phyloP scores from a whole-genome alignment of 1,284 basidiomycete genomes.

The Inonotus obliquus region DNA sequence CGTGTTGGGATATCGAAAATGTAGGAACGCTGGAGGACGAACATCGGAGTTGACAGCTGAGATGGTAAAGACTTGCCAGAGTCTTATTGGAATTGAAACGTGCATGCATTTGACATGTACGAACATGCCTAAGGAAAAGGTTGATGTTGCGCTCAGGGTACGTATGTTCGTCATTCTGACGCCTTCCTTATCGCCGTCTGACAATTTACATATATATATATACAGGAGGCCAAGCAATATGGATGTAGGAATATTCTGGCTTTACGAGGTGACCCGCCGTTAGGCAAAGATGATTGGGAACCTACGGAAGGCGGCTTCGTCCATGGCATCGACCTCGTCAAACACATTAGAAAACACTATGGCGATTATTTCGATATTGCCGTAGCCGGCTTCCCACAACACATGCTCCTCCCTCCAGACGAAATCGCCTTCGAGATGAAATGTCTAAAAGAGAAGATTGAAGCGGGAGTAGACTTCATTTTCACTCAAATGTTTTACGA shows the following conservation, averaged over 20 bases:
- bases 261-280: conserved; percentile 89
- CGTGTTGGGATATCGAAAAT: not conserved
- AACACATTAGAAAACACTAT: conserved; percentile 77
- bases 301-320: conserved; percentile 85
- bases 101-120: conserved; percentile 99
- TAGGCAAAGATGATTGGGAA: conserved; percentile 87
- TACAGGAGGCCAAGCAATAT: conserved; percentile 82
- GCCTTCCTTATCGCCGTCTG: not conserved
- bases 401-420: conserved; percentile 54
- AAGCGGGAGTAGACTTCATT: conserved; percentile 85
- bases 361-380: conserved; percentile 94
- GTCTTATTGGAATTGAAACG: conserved; percentile 89
- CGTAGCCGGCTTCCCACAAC: conserved; percentile 87
- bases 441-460: conserved; percentile 84
- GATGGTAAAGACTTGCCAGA: conserved; percentile 93
- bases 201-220: not conserved
- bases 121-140: conserved; percentile 94
- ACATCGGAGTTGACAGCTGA: conserved; percentile 92
- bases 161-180: conserved; percentile 29
- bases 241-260: conserved; percentile 96
- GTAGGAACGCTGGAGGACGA: conserved; percentile 92
- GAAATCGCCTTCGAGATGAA: conserved; percentile 83
- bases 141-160: conserved; percentile 84
- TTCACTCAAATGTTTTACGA: conserved; percentile 98
- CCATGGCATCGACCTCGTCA: conserved; percentile 88